Conservation (phyloP, 768 basidiomycete genomes). For the Favolaschia claudopus region DNA sequence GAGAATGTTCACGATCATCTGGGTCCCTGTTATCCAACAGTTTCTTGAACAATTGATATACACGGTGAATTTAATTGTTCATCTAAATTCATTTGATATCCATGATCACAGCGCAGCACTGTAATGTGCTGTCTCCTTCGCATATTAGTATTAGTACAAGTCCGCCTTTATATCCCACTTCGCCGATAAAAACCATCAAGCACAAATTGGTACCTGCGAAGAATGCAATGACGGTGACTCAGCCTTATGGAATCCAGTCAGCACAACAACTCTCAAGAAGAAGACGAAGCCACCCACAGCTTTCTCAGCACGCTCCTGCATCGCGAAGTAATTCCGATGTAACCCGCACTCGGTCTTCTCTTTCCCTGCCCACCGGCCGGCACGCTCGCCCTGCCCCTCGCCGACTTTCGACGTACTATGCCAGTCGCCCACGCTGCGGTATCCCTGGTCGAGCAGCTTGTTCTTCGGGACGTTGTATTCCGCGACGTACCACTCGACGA, state of each 20-base stretch:
- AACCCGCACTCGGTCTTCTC: slow-evolving; percentile 96
- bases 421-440: slow-evolving; percentile 97
- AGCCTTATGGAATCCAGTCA: neutral
- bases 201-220: slow-evolving; percentile 2
- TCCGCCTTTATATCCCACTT: neutral
- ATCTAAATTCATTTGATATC: too few relatives aligned
- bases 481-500: slow-evolving; percentile 87
- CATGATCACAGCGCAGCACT: too few relatives aligned
- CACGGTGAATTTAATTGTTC: too few relatives aligned
- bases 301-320: slow-evolving; percentile 63
- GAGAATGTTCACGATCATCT: too few relatives aligned
- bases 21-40: too few relatives aligned
- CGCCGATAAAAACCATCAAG: neutral
- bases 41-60: too few relatives aligned
- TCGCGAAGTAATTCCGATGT: slow-evolving; percentile 88
- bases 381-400: slow-evolving; percentile 84
- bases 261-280: neutral
- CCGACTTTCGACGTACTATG: slow-evolving; percentile 84
- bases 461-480: slow-evolving; percentile 88
- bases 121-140: too few relatives aligned
- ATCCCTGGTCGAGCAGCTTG: slow-evolving; percentile 87
- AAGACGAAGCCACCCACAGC: slow-evolving; percentile 3
- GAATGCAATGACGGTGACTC: slow-evolving; percentile 1
- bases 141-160: too few relatives aligned
- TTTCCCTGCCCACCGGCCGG: slow-evolving; percentile 91